These are phyloP conservation scores for Chondrus crispus DNA, from an alignment of 23 red algal genomes.

Conservation along the genomic window DNA sequence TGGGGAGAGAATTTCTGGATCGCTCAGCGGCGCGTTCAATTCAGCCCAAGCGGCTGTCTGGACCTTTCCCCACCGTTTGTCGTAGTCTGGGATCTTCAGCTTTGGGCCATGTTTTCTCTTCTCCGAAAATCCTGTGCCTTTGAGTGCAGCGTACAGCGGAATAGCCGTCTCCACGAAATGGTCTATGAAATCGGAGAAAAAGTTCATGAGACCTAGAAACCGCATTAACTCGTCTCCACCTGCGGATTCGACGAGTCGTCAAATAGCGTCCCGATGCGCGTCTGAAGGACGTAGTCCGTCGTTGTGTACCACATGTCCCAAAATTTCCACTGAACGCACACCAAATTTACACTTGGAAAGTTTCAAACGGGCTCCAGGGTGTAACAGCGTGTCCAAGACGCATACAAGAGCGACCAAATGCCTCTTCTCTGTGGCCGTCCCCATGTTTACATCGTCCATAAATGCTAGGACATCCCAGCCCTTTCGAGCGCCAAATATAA, in stretches of 20 bases:
- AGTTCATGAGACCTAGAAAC: background rate
- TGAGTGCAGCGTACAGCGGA: background rate
- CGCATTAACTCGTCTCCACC: background rate
- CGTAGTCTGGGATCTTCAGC: background rate
- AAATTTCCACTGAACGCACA: background rate
- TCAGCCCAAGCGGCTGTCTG: background rate
- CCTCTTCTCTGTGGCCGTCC: background rate
- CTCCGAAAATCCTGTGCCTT: slow-evolving; percentile 11
- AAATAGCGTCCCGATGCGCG: background rate
- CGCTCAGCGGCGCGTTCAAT: background rate
- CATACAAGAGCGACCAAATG: background rate
- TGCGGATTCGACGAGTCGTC: background rate
- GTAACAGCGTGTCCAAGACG: background rate
- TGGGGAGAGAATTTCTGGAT: background rate
- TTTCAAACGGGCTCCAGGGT: background rate
- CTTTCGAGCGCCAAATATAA: background rate
- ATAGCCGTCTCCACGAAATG: background rate
- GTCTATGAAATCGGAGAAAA: background rate
- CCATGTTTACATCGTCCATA: background rate
- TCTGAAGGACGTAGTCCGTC: background rate
- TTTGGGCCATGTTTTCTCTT: background rate
- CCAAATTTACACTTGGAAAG: slow-evolving; percentile 4
- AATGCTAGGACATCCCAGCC: background rate
- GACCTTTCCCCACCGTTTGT: background rate
- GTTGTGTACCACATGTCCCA: background rate